A percentile compares a stretch with the other conserved stretches of the same genome.
Conservation (phyloP, 768 basidiomycete genomes). For the Boletus barrowsii region DNA sequence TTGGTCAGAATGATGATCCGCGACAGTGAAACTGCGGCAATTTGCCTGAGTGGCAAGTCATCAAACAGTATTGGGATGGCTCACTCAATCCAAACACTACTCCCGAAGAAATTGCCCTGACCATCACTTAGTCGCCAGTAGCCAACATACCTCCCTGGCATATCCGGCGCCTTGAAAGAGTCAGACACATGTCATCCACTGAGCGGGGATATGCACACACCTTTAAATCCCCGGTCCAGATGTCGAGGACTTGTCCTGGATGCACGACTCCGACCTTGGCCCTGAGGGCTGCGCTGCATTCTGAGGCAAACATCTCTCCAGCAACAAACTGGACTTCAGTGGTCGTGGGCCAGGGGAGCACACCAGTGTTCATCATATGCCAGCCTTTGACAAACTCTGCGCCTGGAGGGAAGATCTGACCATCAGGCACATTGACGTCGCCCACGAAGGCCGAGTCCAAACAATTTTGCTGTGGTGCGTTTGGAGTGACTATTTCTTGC, state of each 20-base stretch:
- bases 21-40: slow-evolving; percentile 58
- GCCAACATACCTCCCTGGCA: slow-evolving; percentile 66
- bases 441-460: slow-evolving; percentile 57
- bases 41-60: slow-evolving; percentile 2
- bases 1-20: slow-evolving; percentile 42
- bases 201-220: slow-evolving; percentile 31
- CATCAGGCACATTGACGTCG: slow-evolving; percentile 71
- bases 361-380: slow-evolving; percentile 68
- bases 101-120: slow-evolving; percentile 58
- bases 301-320: slow-evolving; percentile 56
- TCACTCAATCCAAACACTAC: slow-evolving; percentile 76
- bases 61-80: slow-evolving; percentile 25
- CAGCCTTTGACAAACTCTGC: slow-evolving; percentile 86
- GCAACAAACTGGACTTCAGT: slow-evolving; percentile 71
- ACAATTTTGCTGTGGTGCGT: neutral
- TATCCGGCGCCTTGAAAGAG: slow-evolving; percentile 60
- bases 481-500: neutral
- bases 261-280: slow-evolving; percentile 56
- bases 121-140: slow-evolving; percentile 73
- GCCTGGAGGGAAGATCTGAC: slow-evolving; percentile 76
- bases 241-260: slow-evolving; percentile 56
- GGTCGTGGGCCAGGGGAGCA: slow-evolving; percentile 58
- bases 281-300: slow-evolving; percentile 23
- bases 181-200: slow-evolving; percentile 1
- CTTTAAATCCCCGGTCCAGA: slow-evolving; percentile 76